Conservation (phyloP, 768 basidiomycete species). For the Xerocomellus chrysenteron region DNA sequence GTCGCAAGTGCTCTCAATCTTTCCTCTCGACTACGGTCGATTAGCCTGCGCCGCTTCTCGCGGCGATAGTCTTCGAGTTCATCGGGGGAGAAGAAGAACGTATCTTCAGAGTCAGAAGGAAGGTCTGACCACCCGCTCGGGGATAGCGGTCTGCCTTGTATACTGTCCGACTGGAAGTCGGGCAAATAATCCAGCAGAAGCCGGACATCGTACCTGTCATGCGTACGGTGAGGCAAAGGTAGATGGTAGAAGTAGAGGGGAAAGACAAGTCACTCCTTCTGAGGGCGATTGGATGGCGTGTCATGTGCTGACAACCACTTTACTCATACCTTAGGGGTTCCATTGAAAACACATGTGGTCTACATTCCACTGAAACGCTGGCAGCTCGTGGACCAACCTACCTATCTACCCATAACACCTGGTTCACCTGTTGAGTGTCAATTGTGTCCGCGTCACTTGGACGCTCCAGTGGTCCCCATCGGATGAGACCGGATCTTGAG, state of each 20-base stretch:
- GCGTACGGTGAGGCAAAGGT: constrained; percentile 19
- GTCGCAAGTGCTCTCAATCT: constrained; percentile 58
- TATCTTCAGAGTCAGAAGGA: constrained; percentile 83
- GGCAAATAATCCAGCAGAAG: constrained; percentile 63
- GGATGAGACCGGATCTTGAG: constrained; percentile 36
- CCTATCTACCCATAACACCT: constrained; percentile 76
- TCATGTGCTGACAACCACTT: constrained; percentile 6
- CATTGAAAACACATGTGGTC: constrained; percentile 4
- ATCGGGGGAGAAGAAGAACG: constrained; percentile 69
- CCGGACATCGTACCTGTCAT: constrained; percentile 73
- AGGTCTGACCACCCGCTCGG: constrained; percentile 80
- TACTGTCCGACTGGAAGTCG: neutral
- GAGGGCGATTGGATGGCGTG: neutral
- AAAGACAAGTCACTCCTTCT: constrained; percentile 13
- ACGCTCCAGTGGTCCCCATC: constrained; percentile 26
- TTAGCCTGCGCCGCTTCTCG: constrained; percentile 62
- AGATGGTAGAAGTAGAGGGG: constrained; percentile 14
- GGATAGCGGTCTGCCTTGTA: constrained; percentile 35
- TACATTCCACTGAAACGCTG: constrained; percentile 4
- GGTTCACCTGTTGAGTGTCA: neutral
- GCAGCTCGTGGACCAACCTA: constrained; percentile 45
- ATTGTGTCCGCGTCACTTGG: constrained; percentile 3
- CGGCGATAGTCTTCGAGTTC: constrained; percentile 67
- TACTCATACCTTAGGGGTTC: constrained; percentile 9
- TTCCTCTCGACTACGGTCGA: constrained; percentile 61